phyloP scores from a whole-genome alignment of 192 early-diverging fungal genomes.

The Entomortierella beljakovae region DNA sequence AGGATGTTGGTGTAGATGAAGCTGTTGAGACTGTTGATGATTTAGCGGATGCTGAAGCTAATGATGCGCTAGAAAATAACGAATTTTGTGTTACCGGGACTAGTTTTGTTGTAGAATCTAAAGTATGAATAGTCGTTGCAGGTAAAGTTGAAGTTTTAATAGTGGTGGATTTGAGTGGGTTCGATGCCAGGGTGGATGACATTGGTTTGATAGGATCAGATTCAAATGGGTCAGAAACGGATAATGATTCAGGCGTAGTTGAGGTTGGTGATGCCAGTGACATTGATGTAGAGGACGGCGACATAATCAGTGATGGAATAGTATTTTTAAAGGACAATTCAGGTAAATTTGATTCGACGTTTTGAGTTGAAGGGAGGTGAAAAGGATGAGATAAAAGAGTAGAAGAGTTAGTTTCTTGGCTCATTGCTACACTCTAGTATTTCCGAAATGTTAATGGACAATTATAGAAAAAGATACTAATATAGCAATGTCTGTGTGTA shows the following conservation, averaged over 20 bases:
- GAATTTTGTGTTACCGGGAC: neutral
- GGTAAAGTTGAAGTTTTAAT: neutral
- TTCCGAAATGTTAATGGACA: too few relatives aligned
- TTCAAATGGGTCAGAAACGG: neutral
- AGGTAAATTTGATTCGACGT: neutral
- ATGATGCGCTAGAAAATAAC: neutral
- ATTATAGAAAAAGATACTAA: too few relatives aligned
- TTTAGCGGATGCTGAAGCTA: neutral
- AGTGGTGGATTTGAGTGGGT: neutral
- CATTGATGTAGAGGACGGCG: constrained; percentile 6
- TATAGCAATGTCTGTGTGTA: too few relatives aligned
- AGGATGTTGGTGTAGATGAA: constrained; percentile 2
- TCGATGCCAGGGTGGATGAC: neutral
- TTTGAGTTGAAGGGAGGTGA: neutral
- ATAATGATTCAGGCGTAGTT: neutral
- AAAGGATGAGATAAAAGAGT: neutral
- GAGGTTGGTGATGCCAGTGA: neutral
- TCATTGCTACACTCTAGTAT: too few relatives aligned
- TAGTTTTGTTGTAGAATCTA: neutral
- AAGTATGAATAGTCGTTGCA: neutral
- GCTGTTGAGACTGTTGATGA: neutral
- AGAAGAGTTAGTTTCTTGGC: neutral
- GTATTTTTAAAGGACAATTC: neutral
- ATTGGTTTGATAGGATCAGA: neutral
- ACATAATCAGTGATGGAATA: neutral